Evolutionary conservation across 2,329 filamentous ascomycete species (phyloP), one percentile per base, ranked within the genome.

Genomic region (Scleromitrula shiraiana): DNA sequence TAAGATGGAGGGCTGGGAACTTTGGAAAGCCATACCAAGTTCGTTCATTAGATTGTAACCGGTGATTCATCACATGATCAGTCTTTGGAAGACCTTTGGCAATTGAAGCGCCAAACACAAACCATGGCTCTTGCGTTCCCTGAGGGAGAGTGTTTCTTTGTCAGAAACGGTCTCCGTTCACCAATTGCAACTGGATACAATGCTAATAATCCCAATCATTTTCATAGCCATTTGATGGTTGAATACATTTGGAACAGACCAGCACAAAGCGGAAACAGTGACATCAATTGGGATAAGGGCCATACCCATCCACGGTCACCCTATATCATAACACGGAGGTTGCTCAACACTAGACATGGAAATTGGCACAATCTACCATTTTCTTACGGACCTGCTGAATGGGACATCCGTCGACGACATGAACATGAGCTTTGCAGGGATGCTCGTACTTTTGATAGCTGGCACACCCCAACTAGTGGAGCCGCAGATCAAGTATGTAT

Each of bases 91-190:
- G n/a, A n/a, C n/a, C n/a, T n/a, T n/a, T n/a, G n/a, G n/a, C n/a
- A n/a, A n/a, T n/a, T n/a, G n/a, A n/a, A n/a, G n/a, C n/a, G n/a
- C n/a, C n/a, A n/a, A n/a, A n/a, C n/a, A n/a, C n/a, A n/a, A n/a
- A 12, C 22, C 37, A 39, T 39, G 37, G 37, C 37, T 2, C 37
- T 39, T 23, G 37, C 37, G 26, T 39, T 23, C 22, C 37, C 37
- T 9, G 37, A 39, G 17, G 37, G 37, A 39, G 37, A 39, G 26
- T 39, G 37, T 15, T 39, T 39, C 22, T 26, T 39, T 39, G 37
- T 39, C 14, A 20, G 37, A 39, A 15, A 39, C 26, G 37, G 37
- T 26, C 14, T 39, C 15, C 37, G 37, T 12, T 14, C 37, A 15
- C 3, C 20, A 23, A 7, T 7, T 4, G 7, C 22, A 20, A 24